Percentiles rank a stretch among this genome's conserved stretches.
Evolutionary conservation across 2,329 filamentous ascomycete species (phyloP).

Genomic region (Aspergillus clavatus): DNA sequence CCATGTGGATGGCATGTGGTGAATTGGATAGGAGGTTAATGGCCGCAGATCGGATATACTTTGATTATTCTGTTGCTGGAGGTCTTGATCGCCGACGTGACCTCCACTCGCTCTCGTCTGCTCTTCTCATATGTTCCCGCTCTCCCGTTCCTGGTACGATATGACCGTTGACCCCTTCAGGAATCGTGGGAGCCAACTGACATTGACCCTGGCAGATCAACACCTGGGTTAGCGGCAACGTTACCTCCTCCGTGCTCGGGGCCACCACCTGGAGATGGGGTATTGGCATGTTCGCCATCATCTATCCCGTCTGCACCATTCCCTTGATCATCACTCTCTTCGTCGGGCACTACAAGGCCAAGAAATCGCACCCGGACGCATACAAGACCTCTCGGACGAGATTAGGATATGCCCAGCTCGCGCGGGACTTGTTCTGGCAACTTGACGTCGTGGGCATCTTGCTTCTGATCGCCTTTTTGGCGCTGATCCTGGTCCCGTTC

Average conservation of each 20-base stretch:
- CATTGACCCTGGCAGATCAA: constrained; percentile 43
- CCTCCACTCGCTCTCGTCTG: constrained; percentile 58
- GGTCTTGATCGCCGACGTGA: constrained; percentile 61
- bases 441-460: constrained; percentile 52
- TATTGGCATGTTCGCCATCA: constrained; percentile 60
- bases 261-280: constrained; percentile 58
- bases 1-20: too few species aligned
- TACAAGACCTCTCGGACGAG: constrained; percentile 44
- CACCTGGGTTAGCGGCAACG: constrained; percentile 59
- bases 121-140: constrained; percentile 63
- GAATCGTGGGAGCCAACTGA: too few species aligned
- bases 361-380: constrained; percentile 43
- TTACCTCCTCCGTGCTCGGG: constrained; percentile 49
- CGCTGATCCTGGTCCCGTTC: constrained; percentile 53
- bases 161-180: too few species aligned
- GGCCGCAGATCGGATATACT: constrained; percentile 58
- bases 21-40: too few species aligned
- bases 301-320: constrained; percentile 53
- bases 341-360: constrained; percentile 50
- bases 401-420: constrained; percentile 36
- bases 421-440: constrained; percentile 51
- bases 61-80: constrained; percentile 58
- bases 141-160: constrained; percentile 50
- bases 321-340: constrained; percentile 52
- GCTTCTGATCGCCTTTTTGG: constrained; percentile 49